Percentiles rank a stretch among this genome's conserved stretches.
Evolutionary conservation across 2,329 filamentous ascomycete species (phyloP).

Genomic region (Atkinsonella texensis): DNA sequence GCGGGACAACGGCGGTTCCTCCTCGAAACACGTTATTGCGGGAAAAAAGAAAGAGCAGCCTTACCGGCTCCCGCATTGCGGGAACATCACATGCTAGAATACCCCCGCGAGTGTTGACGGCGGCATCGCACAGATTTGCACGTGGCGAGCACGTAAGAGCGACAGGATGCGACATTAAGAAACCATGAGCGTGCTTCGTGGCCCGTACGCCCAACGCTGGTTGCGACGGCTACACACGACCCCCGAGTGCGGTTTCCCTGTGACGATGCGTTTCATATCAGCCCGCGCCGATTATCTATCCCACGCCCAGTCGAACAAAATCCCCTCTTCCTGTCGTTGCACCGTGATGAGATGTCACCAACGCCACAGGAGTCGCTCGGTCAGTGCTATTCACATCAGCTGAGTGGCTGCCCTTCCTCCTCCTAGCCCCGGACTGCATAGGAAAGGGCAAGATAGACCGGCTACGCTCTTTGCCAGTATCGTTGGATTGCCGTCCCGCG

Average conservation of each 20-base stretch:
- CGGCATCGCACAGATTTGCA: neutral
- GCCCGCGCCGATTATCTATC: too few relatives aligned
- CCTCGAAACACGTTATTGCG: too few relatives aligned
- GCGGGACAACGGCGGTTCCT: too few relatives aligned
- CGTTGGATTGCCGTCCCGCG: too few relatives aligned
- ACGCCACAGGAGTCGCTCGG: neutral
- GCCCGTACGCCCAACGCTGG: too few relatives aligned
- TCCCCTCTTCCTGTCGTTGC: neutral
- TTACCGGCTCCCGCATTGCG: neutral
- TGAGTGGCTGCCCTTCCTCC: neutral
- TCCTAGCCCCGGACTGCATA: neutral
- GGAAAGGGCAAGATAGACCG: neutral
- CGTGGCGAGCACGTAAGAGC: neutral
- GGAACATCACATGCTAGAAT: neutral
- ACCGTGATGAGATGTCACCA: neutral
- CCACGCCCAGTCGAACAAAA: neutral
- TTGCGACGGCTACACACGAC: too few relatives aligned
- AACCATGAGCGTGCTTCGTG: too few relatives aligned
- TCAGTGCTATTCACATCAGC: neutral
- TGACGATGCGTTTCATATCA: too few relatives aligned
- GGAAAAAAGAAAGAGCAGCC: neutral
- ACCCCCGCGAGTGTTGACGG: neutral
- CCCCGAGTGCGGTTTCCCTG: too few relatives aligned
- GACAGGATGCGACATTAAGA: too few relatives aligned
- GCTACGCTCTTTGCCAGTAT: too few relatives aligned